phyloP scores from a whole-genome alignment of 192 early-diverging fungal species.

The Coemansia sp. region DNA sequence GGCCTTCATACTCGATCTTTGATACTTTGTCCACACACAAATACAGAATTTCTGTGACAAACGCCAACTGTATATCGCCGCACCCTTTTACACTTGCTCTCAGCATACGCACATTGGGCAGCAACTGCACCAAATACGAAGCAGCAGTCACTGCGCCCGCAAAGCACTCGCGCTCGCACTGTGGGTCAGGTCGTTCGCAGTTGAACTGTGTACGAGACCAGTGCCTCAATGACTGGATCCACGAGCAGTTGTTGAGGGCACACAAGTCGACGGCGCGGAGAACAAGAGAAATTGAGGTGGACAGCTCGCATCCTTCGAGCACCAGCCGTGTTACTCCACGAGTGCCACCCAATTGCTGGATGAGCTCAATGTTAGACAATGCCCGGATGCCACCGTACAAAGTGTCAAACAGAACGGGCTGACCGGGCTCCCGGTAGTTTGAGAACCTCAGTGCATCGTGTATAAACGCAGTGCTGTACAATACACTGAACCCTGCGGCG shows the following conservation, averaged over 20 bases:
- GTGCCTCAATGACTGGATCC: not conserved
- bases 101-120: not conserved
- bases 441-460: not conserved
- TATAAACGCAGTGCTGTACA: not conserved
- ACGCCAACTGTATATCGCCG: not conserved
- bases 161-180: not conserved
- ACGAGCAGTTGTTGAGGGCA: not conserved
- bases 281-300: not conserved
- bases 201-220: not conserved
- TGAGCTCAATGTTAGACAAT: not conserved
- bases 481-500: not conserved
- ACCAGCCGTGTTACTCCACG: not conserved
- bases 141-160: not conserved
- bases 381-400: not conserved
- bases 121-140: not conserved
- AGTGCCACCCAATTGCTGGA: not conserved
- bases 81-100: not conserved
- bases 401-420: not conserved
- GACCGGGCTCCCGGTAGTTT: not conserved
- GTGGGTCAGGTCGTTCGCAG: not conserved
- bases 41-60: not conserved
- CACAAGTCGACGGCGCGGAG: not conserved
- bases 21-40: not conserved
- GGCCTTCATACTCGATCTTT: not conserved
- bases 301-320: not conserved